Evolutionary conservation across 495 filamentous ascomycete species (phyloP).

Genomic region (Podospora comata): DNA sequence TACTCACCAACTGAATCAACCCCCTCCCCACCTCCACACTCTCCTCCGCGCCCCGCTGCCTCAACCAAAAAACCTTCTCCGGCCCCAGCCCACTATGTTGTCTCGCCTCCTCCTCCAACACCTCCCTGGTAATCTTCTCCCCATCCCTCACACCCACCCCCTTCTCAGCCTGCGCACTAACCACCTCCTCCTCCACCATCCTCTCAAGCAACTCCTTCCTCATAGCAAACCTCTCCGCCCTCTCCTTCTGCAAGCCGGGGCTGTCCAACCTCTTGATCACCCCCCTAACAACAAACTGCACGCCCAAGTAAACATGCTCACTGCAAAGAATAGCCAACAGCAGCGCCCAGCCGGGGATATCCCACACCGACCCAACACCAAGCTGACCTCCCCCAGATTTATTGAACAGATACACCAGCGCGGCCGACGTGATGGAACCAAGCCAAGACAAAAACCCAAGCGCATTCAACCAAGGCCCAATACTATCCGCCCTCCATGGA

Average conservation of each 20-base stretch:
- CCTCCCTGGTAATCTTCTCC: conserved; percentile 61
- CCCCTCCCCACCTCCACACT: background rate
- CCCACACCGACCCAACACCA: conserved; percentile 52
- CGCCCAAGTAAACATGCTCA: conserved; percentile 79
- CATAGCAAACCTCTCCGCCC: conserved; percentile 72
- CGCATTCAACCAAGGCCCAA: conserved; percentile 89
- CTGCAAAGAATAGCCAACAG: conserved; percentile 80
- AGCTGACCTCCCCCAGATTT: conserved; percentile 49
- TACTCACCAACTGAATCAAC: conserved; percentile 1
- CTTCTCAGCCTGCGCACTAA: conserved; percentile 28
- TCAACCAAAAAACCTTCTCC: conserved; percentile 64
- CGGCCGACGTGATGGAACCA: conserved; percentile 79
- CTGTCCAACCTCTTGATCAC: conserved; percentile 78
- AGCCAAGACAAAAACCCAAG: conserved; percentile 89
- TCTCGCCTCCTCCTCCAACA: conserved; percentile 58
- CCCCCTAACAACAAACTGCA: conserved; percentile 64
- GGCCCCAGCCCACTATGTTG: conserved; percentile 56
- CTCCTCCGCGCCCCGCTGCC: conserved; percentile 12
- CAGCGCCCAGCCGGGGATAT: conserved; percentile 76
- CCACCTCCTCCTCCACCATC: conserved; percentile 38
- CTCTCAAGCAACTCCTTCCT: conserved; percentile 62
- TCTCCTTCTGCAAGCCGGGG: conserved; percentile 70
- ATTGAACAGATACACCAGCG: conserved; percentile 84
- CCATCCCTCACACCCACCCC: conserved; percentile 62
- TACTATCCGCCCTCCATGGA: conserved; percentile 83